These are phyloP conservation scores for Bacidia gigantensis DNA, from an alignment of 495 filamentous ascomycete species.

Conservation along the genomic window DNA sequence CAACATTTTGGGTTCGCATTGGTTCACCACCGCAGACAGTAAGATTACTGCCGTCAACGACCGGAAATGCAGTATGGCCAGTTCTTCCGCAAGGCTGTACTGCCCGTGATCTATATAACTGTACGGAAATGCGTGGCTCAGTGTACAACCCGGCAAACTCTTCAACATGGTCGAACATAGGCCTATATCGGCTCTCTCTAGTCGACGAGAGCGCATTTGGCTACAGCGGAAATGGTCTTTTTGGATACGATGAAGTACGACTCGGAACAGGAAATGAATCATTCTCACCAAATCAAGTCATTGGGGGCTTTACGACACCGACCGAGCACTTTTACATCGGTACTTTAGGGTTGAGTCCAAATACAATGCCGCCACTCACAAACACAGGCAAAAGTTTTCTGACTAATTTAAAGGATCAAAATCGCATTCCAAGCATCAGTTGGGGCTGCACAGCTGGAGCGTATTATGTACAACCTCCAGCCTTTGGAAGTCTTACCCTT, in stretches of 20 bases:
- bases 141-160: slow-evolving; percentile 19
- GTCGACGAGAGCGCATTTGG: slow-evolving; percentile 16
- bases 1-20: slow-evolving; percentile 24
- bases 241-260: slow-evolving; percentile 22
- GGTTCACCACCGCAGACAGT: slow-evolving; percentile 17
- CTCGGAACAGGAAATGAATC: slow-evolving; percentile 21
- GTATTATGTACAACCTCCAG: slow-evolving; percentile 20
- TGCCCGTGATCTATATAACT: slow-evolving; percentile 17
- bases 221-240: slow-evolving; percentile 20
- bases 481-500: slow-evolving; percentile 37
- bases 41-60: slow-evolving; percentile 23
- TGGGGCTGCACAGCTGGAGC: slow-evolving; percentile 27
- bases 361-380: slow-evolving; percentile 19
- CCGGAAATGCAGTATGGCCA: slow-evolving; percentile 19
- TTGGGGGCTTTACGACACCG: slow-evolving; percentile 19
- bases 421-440: slow-evolving; percentile 15
- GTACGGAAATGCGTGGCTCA: slow-evolving; percentile 22
- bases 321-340: slow-evolving; percentile 27
- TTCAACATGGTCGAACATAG: slow-evolving; percentile 18
- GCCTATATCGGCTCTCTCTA: slow-evolving; percentile 18
- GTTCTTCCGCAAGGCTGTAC: slow-evolving; percentile 27
- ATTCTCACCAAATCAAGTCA: slow-evolving; percentile 13
- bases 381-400: slow-evolving; percentile 20
- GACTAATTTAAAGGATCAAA: slow-evolving; percentile 13
- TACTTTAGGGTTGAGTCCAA: slow-evolving; percentile 18